Percentiles rank a stretch among this genome's conserved stretches.
These are phyloP conservation scores for Ustilago xerochloae DNA, from an alignment of 1,284 basidiomycete genomes.

Conservation along the genomic window DNA sequence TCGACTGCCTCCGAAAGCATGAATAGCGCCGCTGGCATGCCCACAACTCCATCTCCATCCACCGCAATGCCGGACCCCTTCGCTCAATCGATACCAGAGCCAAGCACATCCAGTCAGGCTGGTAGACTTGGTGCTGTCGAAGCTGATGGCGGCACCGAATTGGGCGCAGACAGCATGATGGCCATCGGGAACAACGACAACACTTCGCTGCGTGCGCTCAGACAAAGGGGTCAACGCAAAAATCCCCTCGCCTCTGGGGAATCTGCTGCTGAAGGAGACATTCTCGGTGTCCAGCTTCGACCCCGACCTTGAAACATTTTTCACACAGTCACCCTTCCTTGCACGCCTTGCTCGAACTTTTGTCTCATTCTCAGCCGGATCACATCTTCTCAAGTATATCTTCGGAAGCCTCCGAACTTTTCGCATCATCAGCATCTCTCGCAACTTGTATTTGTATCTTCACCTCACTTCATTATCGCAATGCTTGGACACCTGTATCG, in stretches of 20 bases:
- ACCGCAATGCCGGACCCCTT: conserved; percentile 17
- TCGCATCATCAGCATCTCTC: no score
- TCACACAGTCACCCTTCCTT: no score
- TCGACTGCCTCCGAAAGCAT: conserved; percentile 41
- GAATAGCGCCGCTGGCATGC: conserved; percentile 28
- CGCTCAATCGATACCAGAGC: conserved; percentile 4
- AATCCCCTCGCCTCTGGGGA: background rate
- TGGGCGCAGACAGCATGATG: background rate
- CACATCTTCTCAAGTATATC: no score
- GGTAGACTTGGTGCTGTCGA: background rate
- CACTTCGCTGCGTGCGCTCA: conserved; percentile 3
- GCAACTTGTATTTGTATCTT: background rate
- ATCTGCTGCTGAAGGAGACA: conserved; percentile 13
- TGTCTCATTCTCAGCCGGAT: no score
- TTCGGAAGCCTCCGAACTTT: no score
- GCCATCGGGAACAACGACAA: background rate
- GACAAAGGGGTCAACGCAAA: conserved; percentile 17
- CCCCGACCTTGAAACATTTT: conserved; percentile 7
- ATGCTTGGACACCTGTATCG: no score
- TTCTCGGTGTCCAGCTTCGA: conserved; percentile 19
- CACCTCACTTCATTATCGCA: no score
- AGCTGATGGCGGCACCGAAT: background rate
- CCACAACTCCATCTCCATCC: conserved; percentile 30
- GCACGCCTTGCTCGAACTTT: background rate
- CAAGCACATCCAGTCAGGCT: background rate